These are phyloP conservation scores for Sungouiella thailandica DNA, from an alignment of 805 yeast genomes.

Conservation along the genomic window DNA sequence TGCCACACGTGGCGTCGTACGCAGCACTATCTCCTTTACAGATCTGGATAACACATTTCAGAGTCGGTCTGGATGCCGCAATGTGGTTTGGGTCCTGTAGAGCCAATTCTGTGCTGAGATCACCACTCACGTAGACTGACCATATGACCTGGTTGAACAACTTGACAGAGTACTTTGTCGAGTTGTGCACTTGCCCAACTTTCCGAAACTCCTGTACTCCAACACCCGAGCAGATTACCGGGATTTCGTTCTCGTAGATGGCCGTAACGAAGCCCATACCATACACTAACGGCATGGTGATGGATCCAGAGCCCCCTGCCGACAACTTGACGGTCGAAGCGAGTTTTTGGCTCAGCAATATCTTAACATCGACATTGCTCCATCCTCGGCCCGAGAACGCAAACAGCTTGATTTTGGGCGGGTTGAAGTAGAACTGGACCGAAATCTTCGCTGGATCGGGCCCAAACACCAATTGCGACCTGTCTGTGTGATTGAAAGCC, in stretches of 20 bases:
- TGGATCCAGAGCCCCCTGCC: slow-evolving; percentile 26
- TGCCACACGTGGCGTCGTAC: slow-evolving; percentile 62
- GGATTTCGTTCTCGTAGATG: slow-evolving; percentile 20
- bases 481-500: slow-evolving; percentile 60
- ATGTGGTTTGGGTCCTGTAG: slow-evolving; percentile 34
- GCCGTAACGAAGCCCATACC: slow-evolving; percentile 84
- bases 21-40: slow-evolving; percentile 42
- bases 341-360: slow-evolving; percentile 26
- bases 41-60: slow-evolving; percentile 49
- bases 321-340: slow-evolving; percentile 24
- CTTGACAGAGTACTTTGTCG: slow-evolving; percentile 50
- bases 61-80: slow-evolving; percentile 10
- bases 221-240: slow-evolving; percentile 50
- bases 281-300: slow-evolving; percentile 61
- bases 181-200: slow-evolving; percentile 20
- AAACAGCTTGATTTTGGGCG: slow-evolving; percentile 60
- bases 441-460: slow-evolving; percentile 52
- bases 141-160: slow-evolving; percentile 57
- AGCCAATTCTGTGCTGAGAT: slow-evolving; percentile 25
- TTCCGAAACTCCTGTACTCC: slow-evolving; percentile 53
- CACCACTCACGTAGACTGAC: slow-evolving; percentile 57
- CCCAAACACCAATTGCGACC: slow-evolving; percentile 62
- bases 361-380: slow-evolving; percentile 14
- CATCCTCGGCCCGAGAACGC: slow-evolving; percentile 35
- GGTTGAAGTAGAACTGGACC: slow-evolving; percentile 60